phyloP scores from a whole-genome alignment of 495 filamentous ascomycete species.

The Hyphodiscus hymeniophilus region DNA sequence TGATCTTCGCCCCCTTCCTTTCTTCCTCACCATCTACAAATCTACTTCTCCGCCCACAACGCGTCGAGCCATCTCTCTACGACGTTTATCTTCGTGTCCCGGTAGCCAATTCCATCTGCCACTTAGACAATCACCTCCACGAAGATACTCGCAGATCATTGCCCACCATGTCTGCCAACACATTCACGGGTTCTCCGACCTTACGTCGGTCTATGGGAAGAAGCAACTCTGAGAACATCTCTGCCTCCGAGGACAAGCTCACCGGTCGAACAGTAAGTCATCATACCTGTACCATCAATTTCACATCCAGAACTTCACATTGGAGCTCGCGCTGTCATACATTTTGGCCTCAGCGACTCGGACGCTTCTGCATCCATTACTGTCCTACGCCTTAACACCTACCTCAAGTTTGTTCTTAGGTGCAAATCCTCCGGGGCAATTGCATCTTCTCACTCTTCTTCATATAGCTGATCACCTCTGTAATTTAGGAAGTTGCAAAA shows the following conservation, averaged over 20 bases:
- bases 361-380: background rate
- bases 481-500: conserved; percentile 6
- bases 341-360: background rate
- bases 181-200: conserved; percentile 40
- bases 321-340: background rate
- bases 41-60: conserved; percentile 8
- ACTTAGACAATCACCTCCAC: conserved; percentile 9
- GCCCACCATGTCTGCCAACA: conserved; percentile 35
- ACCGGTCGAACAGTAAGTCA: conserved; percentile 25
- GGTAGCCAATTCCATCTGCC: conserved; percentile 9
- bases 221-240: conserved; percentile 34
- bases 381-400: background rate
- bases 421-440: background rate
- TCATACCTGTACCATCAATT: background rate
- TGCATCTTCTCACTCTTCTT: conserved; percentile 8
- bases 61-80: conserved; percentile 1
- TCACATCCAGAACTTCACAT: background rate
- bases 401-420: no score
- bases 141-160: conserved; percentile 7
- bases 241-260: conserved; percentile 26
- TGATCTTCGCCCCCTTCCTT: conserved; percentile 14
- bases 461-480: conserved; percentile 21
- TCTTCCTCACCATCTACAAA: conserved; percentile 12
- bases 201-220: conserved; percentile 31
- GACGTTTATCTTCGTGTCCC: background rate